Base-by-base conservation (phyloP, 768 basidiomycete species). In the Lanmaoa pseudosensibilis region DNA sequence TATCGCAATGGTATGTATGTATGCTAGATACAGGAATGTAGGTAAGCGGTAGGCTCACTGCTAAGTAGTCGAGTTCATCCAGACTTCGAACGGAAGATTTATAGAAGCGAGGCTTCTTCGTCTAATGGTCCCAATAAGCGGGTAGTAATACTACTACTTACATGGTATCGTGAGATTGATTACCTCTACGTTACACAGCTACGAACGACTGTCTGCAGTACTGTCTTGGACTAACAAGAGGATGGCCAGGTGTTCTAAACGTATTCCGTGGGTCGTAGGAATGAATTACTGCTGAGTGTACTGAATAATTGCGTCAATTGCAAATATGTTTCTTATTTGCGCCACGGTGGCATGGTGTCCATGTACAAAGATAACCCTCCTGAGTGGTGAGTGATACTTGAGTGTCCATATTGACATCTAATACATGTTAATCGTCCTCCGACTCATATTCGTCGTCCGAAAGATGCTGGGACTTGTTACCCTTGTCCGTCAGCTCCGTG, bases 381-480 rank as follows among this genome's bases (percentile, higher is more conserved):
- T 32, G 12, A 50, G 11, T n/a, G 25, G 23, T 12, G 10, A 38
- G n/a, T n/a, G 25, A 37, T 40, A 50, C 30, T 34, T 13, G 15
- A 38, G 16, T 12, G 30, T 44, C 48, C 27, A 33, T 33, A 48
- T 19, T 7, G n/a, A 25, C 21, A 36, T 44, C 53, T 55, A 52
- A 40, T 32, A 32, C 15, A 25, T 6, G 15, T 48, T 54, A 71
- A 39, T 80, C 79, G 49, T 70, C 70, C 37, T 87, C 86, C 21
- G 82, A 83, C 52, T 78, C 73, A 58, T 85, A 84, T 30, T 79
- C 85, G 46, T 85, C 84, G 41, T 80, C 80, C 5, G 78, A 80
- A 43, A 60, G 71, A 19, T 66, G 72, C 15, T 61, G 70, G 16
- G 58, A 59, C 5, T 46, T 50, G 11, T 47, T 52, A 13, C 27